A percentile compares a stretch with the other conserved stretches of the same genome.
These are phyloP conservation scores for Rutstroemia sp. DNA, from an alignment of 2,329 filamentous ascomycete genomes.

Conservation along the genomic window DNA sequence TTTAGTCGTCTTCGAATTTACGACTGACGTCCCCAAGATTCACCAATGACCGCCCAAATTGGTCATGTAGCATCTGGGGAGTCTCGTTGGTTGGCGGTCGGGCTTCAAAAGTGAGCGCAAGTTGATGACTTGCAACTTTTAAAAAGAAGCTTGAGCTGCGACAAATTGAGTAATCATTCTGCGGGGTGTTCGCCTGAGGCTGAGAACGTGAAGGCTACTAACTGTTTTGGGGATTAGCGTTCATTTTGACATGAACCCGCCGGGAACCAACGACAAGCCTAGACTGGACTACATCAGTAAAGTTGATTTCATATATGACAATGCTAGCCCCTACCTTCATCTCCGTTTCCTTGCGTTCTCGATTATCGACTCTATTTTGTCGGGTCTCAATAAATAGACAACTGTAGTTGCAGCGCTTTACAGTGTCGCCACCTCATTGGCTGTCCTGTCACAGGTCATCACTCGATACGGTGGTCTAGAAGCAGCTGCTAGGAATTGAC, in stretches of 20 bases:
- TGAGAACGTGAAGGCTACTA: not conserved
- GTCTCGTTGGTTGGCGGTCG: slow-evolving; percentile 2
- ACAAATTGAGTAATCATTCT: not conserved
- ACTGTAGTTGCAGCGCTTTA: not conserved
- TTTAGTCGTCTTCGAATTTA: slow-evolving; percentile 10
- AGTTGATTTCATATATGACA: not conserved
- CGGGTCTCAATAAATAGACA: no score
- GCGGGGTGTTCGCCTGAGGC: slow-evolving; percentile 2
- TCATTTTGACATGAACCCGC: not conserved
- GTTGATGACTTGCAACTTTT: slow-evolving; percentile 9
- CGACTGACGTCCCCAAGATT: slow-evolving; percentile 32
- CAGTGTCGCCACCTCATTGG: no score
- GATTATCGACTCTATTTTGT: no score
- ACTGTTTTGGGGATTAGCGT: not conserved
- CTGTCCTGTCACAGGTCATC: no score
- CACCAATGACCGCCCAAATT: slow-evolving; percentile 26
- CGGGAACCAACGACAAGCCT: not conserved
- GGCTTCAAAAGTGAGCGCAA: slow-evolving; percentile 3
- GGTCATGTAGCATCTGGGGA: slow-evolving; percentile 12
- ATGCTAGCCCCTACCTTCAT: no score
- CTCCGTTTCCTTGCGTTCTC: no score
- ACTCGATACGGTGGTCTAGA: no score
- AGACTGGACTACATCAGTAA: not conserved
- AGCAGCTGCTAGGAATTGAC: no score
- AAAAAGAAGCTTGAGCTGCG: slow-evolving; percentile 6